Percentiles rank a stretch among this genome's conserved stretches.
Evolutionary conservation across 495 filamentous ascomycete genomes (phyloP).

Genomic region (Lichina pygmaea): DNA sequence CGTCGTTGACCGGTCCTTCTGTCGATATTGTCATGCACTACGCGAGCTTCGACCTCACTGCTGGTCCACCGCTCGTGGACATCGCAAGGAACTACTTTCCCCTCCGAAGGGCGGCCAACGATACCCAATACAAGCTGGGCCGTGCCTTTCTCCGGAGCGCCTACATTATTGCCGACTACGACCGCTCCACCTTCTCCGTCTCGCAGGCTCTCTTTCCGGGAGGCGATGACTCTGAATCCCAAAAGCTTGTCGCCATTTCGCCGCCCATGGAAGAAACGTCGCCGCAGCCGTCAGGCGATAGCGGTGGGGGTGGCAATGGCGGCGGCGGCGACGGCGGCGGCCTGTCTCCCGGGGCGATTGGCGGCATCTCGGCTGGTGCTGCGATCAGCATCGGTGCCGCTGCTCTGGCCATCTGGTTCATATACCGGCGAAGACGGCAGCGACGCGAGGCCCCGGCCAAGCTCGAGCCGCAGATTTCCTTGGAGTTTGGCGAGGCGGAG

Average conservation of each 20-base stretch:
- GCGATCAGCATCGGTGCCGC: too few species aligned
- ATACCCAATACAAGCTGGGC: constrained; percentile 2
- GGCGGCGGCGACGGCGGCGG: too few species aligned
- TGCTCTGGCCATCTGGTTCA: too few species aligned
- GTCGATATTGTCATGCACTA: constrained; percentile 24
- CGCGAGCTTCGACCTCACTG: constrained; percentile 20
- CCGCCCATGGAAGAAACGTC: neutral
- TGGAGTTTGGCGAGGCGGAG: too few species aligned
- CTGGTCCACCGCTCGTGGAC: constrained; percentile 1
- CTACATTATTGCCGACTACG: constrained; percentile 2
- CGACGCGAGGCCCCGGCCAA: too few species aligned
- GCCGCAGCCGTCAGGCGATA: too few species aligned
- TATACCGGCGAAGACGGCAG: too few species aligned
- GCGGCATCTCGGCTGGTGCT: too few species aligned
- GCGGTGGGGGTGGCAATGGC: too few species aligned
- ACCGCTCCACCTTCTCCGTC: constrained; percentile 2
- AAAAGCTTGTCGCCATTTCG: neutral
- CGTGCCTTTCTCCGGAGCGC: constrained; percentile 2
- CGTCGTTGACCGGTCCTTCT: constrained; percentile 11
- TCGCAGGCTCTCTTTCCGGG: constrained; percentile 1
- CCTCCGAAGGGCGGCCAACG: neutral
- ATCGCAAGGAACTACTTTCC: neutral
- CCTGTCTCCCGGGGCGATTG: too few species aligned
- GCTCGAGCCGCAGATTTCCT: too few species aligned
- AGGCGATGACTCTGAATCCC: neutral